phyloP scores from a whole-genome alignment of 352 stramenopile genomes.

The Thraustotheca clavata region DNA sequence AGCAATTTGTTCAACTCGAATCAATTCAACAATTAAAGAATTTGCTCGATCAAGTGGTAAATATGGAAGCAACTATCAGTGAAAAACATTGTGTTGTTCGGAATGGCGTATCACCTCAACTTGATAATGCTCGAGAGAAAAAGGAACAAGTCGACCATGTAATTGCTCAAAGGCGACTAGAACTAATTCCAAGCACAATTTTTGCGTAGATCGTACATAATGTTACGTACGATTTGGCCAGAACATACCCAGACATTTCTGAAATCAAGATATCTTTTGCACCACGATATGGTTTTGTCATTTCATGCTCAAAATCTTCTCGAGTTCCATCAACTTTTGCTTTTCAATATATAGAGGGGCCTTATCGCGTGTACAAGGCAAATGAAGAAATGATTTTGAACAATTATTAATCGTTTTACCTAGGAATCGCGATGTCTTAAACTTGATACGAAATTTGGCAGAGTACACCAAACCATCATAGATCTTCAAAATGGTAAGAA shows the following conservation, averaged over 20 bases:
- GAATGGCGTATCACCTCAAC: slow-evolving; percentile 54
- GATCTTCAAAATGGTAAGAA: slow-evolving; percentile 63
- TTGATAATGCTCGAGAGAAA: slow-evolving; percentile 55
- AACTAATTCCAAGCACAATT: too few species aligned
- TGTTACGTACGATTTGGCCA: slow-evolving; percentile 73
- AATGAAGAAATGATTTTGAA: background rate
- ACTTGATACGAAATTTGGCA: slow-evolving; percentile 69
- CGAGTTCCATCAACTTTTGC: slow-evolving; percentile 55
- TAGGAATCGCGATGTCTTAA: slow-evolving; percentile 70
- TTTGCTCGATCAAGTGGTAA: slow-evolving; percentile 72
- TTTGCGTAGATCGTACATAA: slow-evolving; percentile 60
- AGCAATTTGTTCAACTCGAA: slow-evolving; percentile 8
- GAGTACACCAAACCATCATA: slow-evolving; percentile 82
- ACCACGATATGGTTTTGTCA: slow-evolving; percentile 79
- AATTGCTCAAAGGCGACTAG: too few species aligned
- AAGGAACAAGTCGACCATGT: slow-evolving; percentile 84
- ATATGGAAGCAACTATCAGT: slow-evolving; percentile 67
- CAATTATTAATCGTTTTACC: background rate
- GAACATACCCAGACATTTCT: slow-evolving; percentile 52
- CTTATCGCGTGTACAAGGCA: slow-evolving; percentile 85
- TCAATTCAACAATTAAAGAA: slow-evolving; percentile 47
- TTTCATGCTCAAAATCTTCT: slow-evolving; percentile 63
- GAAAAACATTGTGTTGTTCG: slow-evolving; percentile 55
- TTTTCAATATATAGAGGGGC: slow-evolving; percentile 83
- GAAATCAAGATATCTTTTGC: slow-evolving; percentile 82